A percentile compares a stretch with the other conserved stretches of the same genome.
Conservation (phyloP, 2,329 filamentous ascomycete species). For the Pseudocercospora ulei region DNA sequence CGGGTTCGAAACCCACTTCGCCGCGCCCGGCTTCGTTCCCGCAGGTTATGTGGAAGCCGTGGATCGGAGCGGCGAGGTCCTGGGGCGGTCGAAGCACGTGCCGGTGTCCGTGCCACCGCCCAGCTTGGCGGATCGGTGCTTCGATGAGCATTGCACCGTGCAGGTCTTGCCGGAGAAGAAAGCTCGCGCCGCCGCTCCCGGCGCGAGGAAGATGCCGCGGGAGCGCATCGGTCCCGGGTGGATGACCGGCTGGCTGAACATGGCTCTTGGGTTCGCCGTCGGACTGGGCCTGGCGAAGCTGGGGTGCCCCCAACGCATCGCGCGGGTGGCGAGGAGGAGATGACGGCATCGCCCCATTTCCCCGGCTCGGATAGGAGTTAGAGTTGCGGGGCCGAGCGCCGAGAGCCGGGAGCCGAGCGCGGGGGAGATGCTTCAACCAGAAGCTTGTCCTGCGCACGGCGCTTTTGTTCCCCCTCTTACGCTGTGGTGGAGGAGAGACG, state of each 20-base stretch:
- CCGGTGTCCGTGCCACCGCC: conserved; percentile 4
- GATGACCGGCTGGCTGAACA: not conserved
- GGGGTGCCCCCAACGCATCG: no score
- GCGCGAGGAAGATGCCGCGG: no score
- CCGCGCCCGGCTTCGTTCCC: not conserved
- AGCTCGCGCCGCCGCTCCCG: not conserved
- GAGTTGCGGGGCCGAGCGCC: no score
- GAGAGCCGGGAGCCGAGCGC: no score
- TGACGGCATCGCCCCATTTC: no score
- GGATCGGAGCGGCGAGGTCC: conserved; percentile 2
- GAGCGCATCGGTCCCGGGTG: not conserved
- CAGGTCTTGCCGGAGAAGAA: not conserved
- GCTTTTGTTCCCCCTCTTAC: no score
- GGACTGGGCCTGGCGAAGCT: not conserved
- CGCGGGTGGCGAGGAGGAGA: no score
- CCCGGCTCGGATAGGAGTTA: no score
- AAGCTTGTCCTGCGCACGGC: no score
- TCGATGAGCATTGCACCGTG: not conserved
- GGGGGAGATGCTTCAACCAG: no score
- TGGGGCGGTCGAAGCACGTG: conserved; percentile 4
- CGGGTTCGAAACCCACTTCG: conserved; percentile 13
- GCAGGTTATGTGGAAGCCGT: conserved; percentile 10
- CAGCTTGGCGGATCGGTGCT: not conserved
- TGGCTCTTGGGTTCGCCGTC: not conserved
- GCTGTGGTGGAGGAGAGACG: no score